Evolutionary conservation across 139 green algal species (phyloP), one percentile per base, ranked within the genome.

Genomic region (Nannochloris sp.): DNA sequence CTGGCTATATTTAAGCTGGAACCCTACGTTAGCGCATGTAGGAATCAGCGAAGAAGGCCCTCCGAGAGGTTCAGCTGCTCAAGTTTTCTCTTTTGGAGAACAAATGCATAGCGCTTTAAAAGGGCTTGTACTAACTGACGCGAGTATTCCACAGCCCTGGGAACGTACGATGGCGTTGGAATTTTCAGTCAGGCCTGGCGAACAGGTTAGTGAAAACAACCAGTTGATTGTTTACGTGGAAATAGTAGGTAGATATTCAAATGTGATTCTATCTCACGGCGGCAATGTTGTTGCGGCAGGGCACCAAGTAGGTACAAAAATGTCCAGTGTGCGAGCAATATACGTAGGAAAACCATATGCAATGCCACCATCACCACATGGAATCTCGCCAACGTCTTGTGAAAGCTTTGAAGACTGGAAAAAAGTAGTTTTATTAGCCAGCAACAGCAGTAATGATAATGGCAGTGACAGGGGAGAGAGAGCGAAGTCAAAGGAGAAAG

Each of bases 1-100:
- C 46, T 93, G 87, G 87, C 68, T 95, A 68, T 78, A 86, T 37
- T 60, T 95, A 4, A 80, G 64, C 39, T 94, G 86, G 85, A 80
- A 95, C 67, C 76, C 83, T 9, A 45, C 54, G 7, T 76, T 68
- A 23, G 83, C 70, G 15, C 58, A 71, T 61, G 55, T 79, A 63
- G 60, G 60, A 6, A 60, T 65, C 19, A 54, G 83, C 29, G 65
- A 67, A 9, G 56, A 61, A 4, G 54, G 36, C 3, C 71, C 75
- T 6, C 31, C 57, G 7, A 36, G 75, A 8, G 75, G 78, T 34
- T 46, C 58, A 4, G 67, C 65, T 8, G 39, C 75, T n/a, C 70
- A 84, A 33, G 62, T 58, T 14, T 83, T 73, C 48, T 58, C 70
- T 7, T 81, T 84, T 63, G 78, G 78, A 35, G 48, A 68, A 9